Conservation (phyloP, 192 early-diverging fungal species). For the Rhizoclosmatium sp. region DNA sequence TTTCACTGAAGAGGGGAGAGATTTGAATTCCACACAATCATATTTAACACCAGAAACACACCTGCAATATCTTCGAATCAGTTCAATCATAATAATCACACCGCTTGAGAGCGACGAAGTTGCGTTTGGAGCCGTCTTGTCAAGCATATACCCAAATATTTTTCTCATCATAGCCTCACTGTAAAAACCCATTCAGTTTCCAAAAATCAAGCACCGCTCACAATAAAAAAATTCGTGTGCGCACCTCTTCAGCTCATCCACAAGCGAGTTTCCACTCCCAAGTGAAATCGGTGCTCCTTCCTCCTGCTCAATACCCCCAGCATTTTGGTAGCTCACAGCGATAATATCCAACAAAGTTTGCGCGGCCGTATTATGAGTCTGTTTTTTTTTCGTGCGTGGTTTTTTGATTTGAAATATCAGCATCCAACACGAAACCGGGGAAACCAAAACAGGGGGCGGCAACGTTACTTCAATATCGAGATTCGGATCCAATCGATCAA, state of each 20-base stretch:
- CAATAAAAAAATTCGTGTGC: not conserved
- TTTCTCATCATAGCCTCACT: conserved; percentile 81
- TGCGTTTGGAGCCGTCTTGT: conserved; percentile 73
- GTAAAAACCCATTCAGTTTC: not conserved
- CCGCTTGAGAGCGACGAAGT: conserved; percentile 94
- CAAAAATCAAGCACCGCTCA: not conserved
- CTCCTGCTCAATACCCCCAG: conserved; percentile 34
- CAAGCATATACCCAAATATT: conserved; percentile 90
- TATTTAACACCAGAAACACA: conserved; percentile 34
- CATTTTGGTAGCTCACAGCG: conserved; percentile 68
- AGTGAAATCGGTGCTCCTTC: conserved; percentile 16
- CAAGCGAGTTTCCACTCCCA: conserved; percentile 56
- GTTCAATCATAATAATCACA: conserved; percentile 96
- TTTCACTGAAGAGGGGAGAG: conserved; percentile 50
- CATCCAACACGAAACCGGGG: not conserved
- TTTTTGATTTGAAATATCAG: conserved; percentile 7
- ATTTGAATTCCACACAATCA: not conserved
- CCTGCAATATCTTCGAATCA: conserved; percentile 97
- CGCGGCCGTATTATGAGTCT: conserved; percentile 80
- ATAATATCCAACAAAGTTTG: conserved; percentile 87
- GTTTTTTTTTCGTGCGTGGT: conserved; percentile 67
- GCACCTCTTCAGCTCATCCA: conserved; percentile 61
- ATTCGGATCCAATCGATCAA: conserved; percentile 81
- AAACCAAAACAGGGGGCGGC: not conserved
- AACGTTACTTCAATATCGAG: conserved; percentile 75